Conservation (phyloP, 1,284 basidiomycete genomes). For the Paramarasmius palmivorus region DNA sequence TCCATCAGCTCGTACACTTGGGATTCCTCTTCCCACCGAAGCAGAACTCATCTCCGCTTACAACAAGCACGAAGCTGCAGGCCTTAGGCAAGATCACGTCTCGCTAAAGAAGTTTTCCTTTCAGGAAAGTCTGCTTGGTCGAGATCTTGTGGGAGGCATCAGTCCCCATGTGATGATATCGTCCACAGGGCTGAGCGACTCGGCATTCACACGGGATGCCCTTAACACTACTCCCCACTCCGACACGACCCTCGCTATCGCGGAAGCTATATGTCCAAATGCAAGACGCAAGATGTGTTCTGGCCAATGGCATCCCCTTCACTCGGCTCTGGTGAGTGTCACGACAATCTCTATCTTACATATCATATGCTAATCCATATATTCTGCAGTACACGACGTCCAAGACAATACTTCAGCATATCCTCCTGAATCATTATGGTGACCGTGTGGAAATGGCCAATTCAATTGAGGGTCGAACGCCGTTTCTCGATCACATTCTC, state of each 20-base stretch:
- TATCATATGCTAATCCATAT: too few relatives aligned
- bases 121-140: slow-evolving; percentile 7
- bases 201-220: too few relatives aligned
- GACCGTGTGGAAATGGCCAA: slow-evolving; percentile 20
- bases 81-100: slow-evolving; percentile 9
- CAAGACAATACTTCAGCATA: slow-evolving; percentile 15
- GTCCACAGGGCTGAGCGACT: too few relatives aligned
- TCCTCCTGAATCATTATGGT: slow-evolving; percentile 17
- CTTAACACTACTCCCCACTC: too few relatives aligned
- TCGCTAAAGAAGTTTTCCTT: slow-evolving; percentile 8
- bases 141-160: slow-evolving; percentile 15
- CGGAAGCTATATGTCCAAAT: too few relatives aligned
- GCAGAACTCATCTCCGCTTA: slow-evolving; percentile 9
- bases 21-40: slow-evolving; percentile 11
- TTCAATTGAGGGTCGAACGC: slow-evolving; percentile 19
- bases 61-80: neutral
- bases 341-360: too few relatives aligned
- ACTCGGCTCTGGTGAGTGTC: too few relatives aligned
- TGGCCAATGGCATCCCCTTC: too few relatives aligned
- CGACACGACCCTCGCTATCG: too few relatives aligned
- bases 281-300: too few relatives aligned
- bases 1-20: slow-evolving; percentile 6
- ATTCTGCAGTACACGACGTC: slow-evolving; percentile 17
- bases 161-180: too few relatives aligned
- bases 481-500: slow-evolving; percentile 20